Percentiles rank a stretch among this genome's conserved stretches.
Conservation (phyloP, 495 filamentous ascomycete species). For the Aspergillus bertholletiae region DNA sequence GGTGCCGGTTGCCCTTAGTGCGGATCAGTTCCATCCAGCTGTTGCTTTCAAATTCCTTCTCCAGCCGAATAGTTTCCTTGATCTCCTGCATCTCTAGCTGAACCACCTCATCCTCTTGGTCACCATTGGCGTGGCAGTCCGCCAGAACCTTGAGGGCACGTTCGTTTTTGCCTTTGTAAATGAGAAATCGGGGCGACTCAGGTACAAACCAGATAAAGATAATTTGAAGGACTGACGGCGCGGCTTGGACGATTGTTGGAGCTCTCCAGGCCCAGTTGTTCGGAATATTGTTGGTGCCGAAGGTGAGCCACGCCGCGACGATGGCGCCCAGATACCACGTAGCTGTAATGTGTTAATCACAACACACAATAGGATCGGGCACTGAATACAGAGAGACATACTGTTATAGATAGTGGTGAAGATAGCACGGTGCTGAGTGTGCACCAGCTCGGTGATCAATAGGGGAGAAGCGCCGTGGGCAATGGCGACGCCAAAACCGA, state of each 20-base stretch:
- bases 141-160: constrained; percentile 36
- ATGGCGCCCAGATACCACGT: constrained; percentile 39
- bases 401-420: constrained; percentile 67
- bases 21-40: constrained; percentile 55
- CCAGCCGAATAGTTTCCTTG: constrained; percentile 27
- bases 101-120: constrained; percentile 22
- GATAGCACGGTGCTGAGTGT: constrained; percentile 64
- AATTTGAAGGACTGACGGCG: constrained; percentile 45
- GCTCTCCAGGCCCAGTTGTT: constrained; percentile 49
- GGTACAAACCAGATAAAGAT: constrained; percentile 44
- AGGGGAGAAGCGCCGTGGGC: constrained; percentile 61
- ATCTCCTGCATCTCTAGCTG: constrained; percentile 35
- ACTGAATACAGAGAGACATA: constrained; percentile 34
- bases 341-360: constrained; percentile 17
- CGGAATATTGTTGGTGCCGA: constrained; percentile 34
- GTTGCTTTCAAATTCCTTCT: constrained; percentile 31
- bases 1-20: constrained; percentile 67
- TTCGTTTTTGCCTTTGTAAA: constrained; percentile 35
- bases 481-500: constrained; percentile 63
- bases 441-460: constrained; percentile 60
- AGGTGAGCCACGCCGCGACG: constrained; percentile 30
- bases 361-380: not conserved
- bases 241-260: constrained; percentile 44
- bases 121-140: constrained; percentile 31
- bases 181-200: constrained; percentile 41